Conservation (phyloP, 495 filamentous ascomycete species). For the Bacidia rubella region DNA sequence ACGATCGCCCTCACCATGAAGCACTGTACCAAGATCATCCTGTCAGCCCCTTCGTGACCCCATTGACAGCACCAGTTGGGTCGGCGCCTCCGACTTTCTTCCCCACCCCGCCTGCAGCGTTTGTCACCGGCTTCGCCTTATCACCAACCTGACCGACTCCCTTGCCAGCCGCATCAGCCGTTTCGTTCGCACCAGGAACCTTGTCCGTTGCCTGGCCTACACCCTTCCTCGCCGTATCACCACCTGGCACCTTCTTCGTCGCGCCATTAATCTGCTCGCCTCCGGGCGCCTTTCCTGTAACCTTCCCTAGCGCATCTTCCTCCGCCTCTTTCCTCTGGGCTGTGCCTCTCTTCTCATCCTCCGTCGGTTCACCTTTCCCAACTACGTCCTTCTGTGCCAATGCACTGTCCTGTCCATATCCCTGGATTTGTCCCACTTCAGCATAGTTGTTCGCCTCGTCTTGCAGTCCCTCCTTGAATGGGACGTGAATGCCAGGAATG, state of each 20-base stretch:
- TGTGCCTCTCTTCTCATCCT: constrained; percentile 1
- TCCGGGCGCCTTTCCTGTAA: constrained; percentile 7
- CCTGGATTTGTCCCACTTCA: not conserved
- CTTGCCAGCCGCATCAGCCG: not conserved
- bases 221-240: not conserved
- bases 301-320: not conserved
- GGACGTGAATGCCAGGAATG: constrained; percentile 18
- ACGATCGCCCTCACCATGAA: too few relatives aligned
- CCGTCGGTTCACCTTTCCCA: constrained; percentile 2
- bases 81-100: too few relatives aligned
- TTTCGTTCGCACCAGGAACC: not conserved
- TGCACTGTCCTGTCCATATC: not conserved
- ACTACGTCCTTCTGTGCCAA: not conserved
- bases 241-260: not conserved
- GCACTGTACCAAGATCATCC: not conserved
- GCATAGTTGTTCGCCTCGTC: constrained; percentile 4
- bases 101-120: too few relatives aligned
- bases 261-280: not conserved
- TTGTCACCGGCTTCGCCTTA: too few relatives aligned
- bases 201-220: not conserved
- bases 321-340: constrained; percentile 3
- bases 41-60: not conserved
- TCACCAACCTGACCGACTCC: too few relatives aligned
- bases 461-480: constrained; percentile 9
- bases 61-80: too few relatives aligned